Base-by-base conservation (phyloP, 1,284 basidiomycete species). In the Coriolopsis trogii region DNA sequence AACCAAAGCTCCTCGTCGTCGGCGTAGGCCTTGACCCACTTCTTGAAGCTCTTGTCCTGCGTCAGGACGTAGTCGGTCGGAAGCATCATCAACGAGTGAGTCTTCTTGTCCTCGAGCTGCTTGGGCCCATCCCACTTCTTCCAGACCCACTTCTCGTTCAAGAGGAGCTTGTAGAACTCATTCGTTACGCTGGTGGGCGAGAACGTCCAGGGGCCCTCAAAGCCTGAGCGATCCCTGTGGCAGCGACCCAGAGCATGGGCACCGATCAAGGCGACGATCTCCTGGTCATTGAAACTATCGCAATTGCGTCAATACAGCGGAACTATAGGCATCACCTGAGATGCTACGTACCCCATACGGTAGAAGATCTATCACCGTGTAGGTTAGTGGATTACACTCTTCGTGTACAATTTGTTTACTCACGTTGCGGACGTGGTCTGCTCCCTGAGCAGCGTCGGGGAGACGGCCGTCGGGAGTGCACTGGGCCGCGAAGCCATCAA, bases 211-310 rank as follows among this genome's bases (percentile, higher is more conserved):
- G 92, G 92, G 12, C 93, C 95, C 3, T 93, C 88, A 70, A 89
- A 95, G 34, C 92, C 92, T 52, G 91, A 93, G 59, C 89, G 79
- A 72, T 87, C 82, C 53, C 73, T 60, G 78, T 98, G 96, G 81
- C 94, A 96, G 68, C 96, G 90, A 37, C 95, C 95, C 42, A 98
- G 84, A 56, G 94, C 94, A 70, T 99, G 96, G 38, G 93, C 95
- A 62, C 96, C 96, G 28, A 85, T 84, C 60, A 99, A 87, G 46
- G 95, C 95, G 51, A 98, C 95, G 49, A 95, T 95, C 73, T 95
- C 94, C 72, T 95, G 93, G 76, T 98, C 96, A 71, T 96, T 93
- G 81, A 98, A 95, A 49, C 79, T 77, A 59, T 51, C 41, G 24
- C 30, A 21, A 1, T 18, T 30, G 12, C 12, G 31, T 44, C 15